Base-by-base conservation (phyloP, 2,329 filamentous ascomycete genomes). In the Trichophyton benhamiae region DNA sequence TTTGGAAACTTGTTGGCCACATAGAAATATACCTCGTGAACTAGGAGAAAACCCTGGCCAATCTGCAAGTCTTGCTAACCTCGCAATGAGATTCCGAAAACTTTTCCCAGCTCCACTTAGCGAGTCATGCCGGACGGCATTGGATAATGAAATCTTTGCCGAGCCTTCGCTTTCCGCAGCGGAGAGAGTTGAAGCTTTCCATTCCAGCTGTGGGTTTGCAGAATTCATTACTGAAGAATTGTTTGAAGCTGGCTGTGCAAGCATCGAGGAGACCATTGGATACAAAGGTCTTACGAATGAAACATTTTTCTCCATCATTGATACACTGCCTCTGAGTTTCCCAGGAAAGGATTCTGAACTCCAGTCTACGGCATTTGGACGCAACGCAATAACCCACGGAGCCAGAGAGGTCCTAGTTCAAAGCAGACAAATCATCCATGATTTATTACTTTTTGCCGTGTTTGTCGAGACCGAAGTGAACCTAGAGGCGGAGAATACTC, bases 381-480 rank as follows among this genome's bases (percentile, higher is more conserved):
- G 85, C 46, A 88, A 84, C 66, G 76, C 91, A 1, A 78, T 91
- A 13, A 82, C 95, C 9, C 86, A 85, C 64, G 87, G 89, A 5
- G 84, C 88, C 0, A 87, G 92, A 69, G 91, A 97, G 70, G 87
- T 83, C 11, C 82, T 94, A 5, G 81, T 87, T 58, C 75, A 89
- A 36, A 87, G 88, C 63, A 86, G 85, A 75, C 83, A 83, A 63
- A 79, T 94, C 7, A 84, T 95, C 58, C 84, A 95, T 64, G 90
- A 92, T 69, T 83, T 97, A 62, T 77, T 97, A 1, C 81, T 94
- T 2, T 80, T 99, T 5, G 79, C 95, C 15, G 82, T 94, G 8
- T 91, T 96, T 72, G 87, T 97, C 80, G 87, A 94, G 71, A 86
- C 86, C 44, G 89, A 94, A 69, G 82, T 89, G 60, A 87, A 91